Evolutionary conservation across 768 basidiomycete species (phyloP), one percentile per base, ranked within the genome.

Genomic region (Dentipellis sp.): DNA sequence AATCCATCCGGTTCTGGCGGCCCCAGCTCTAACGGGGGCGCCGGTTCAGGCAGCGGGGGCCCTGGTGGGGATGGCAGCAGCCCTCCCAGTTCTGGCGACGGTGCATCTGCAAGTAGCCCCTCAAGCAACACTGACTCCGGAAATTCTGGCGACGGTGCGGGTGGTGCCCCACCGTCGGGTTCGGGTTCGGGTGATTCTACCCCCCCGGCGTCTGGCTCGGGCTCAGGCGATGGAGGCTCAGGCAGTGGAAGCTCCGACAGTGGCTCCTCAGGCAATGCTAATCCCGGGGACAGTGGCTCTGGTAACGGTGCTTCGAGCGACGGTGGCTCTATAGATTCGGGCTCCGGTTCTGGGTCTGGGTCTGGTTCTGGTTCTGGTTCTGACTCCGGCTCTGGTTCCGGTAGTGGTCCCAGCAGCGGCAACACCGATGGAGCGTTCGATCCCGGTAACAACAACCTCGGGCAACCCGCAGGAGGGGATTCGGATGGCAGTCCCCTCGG

Each of bases 401-500:
- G 23, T 12, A 52, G 35, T 17, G 36, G 35, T 10, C 23, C 12
- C 19, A 19, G 51, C 10, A 12, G 12, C 36, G 14, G 34, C 48
- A 34, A 23, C 48, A 16, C 14, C 23, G n/a, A 34, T 35, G 51
- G 36, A 37, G 29, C 29, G 6, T 19, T 19, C 11, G 36, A 52
- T 36, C 1, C 49, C 10, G 51, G 51, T 36, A 52, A 52, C 35
- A 37, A 35, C 22, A 38, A 52, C n/a, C 51, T 52, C 16, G 51
- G 51, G 10, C 51, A n/a, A 9, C 51, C 51, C 17, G 36, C 16
- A 4, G 35, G 34, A 9, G 35, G 51, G 12, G 4, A 17, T 52
- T 64, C 66, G 36, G 66, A 65, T 23, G 38, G 50, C 50, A 56
- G 29, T 6, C 29, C 29, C 29, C 29, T 29, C 29, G 29, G 29